Base-by-base conservation (phyloP, 179 eudicot genomes). In the Camellia oleifera region DNA sequence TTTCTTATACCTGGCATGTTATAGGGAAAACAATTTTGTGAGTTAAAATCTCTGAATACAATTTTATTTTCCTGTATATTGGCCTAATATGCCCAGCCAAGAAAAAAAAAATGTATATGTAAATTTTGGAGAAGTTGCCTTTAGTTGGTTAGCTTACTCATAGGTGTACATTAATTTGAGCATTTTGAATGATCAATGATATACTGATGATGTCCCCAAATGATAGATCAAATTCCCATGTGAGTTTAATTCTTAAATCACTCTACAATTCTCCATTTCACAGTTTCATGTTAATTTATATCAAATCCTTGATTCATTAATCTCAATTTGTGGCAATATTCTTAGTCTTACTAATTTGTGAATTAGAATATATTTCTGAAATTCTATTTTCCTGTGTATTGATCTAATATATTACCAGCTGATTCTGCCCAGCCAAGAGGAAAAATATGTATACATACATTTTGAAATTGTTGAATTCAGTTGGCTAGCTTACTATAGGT, bases 351-450 rank as follows among this genome's bases (percentile, higher is more conserved):
- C 48, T 32, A 32, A 32, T 40, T 57, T 57, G 77, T 8, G 1
- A 57, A 56, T 15, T 32, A 6, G 17, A 15, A 17, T 60, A 32
- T 32, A 32, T 32, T 11, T 20, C 12, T 50, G 44, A 32, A 42
- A 57, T 58, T 57, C 53, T 73, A 73, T 74, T 17, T 0, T 18
- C 52, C 56, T 74, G 77, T 57, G 7, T 60, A 74, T 57, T 56
- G 63, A 72, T 26, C 50, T 56, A 3, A 23, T 12, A 60, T 60
- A 32, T 32, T 32, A 32, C 32, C 32, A 32, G 32, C 32, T 32
- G 32, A 32, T 32, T 32, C 32, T 32, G 15, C 20, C 64, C 4
- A 60, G 20, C 6, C 64, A 15, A 60, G 20, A 60, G 5, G 32
- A 32, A 32, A 32, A 32, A 60, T 3, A 17, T 5, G 63, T 14